Evolutionary conservation across 2,329 filamentous ascomycete genomes (phyloP).

Genomic region (Cryphonectria nitschkei): DNA sequence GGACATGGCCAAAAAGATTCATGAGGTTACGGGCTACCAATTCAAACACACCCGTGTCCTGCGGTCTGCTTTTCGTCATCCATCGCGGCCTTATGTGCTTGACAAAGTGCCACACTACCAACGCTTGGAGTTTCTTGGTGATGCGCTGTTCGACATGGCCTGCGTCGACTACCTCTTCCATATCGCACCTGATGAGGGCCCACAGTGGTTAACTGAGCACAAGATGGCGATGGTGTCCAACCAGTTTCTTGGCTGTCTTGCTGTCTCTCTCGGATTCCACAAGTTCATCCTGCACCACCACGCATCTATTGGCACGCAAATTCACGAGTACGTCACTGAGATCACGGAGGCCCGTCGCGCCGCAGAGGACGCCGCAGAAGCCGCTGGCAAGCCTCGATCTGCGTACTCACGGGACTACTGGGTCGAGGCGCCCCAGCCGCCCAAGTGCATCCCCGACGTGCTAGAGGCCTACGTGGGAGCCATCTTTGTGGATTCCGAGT

Average conservation of each 20-base stretch:
- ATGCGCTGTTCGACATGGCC: constrained; percentile 84
- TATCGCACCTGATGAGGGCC: constrained; percentile 76
- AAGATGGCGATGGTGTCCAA: constrained; percentile 99
- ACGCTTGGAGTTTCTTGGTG: constrained; percentile 88
- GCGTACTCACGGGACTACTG: constrained; percentile 68
- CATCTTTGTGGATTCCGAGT: constrained; percentile 86
- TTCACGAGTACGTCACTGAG: constrained; percentile 60
- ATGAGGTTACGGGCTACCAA: constrained; percentile 56
- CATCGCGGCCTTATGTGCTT: constrained; percentile 75
- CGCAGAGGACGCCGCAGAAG: constrained; percentile 41
- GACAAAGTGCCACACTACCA: constrained; percentile 88
- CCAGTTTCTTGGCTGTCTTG: constrained; percentile 84
- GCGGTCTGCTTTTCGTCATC: constrained; percentile 84
- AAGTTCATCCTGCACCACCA: constrained; percentile 67
- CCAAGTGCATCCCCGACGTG: constrained; percentile 81
- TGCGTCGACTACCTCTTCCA: constrained; percentile 83
- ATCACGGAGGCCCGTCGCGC: constrained; percentile 48
- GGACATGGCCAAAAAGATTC: constrained; percentile 69
- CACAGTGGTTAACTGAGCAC: constrained; percentile 97
- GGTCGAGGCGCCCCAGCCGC: constrained; percentile 64
- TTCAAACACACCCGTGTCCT: constrained; percentile 80
- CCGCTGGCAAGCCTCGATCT: constrained; percentile 38
- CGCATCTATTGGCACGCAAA: constrained; percentile 46
- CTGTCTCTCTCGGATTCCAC: constrained; percentile 78
- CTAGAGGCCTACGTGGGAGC: constrained; percentile 89